Conservation (phyloP, 108 stramenopile species). For the Cyclotella atomus region DNA sequence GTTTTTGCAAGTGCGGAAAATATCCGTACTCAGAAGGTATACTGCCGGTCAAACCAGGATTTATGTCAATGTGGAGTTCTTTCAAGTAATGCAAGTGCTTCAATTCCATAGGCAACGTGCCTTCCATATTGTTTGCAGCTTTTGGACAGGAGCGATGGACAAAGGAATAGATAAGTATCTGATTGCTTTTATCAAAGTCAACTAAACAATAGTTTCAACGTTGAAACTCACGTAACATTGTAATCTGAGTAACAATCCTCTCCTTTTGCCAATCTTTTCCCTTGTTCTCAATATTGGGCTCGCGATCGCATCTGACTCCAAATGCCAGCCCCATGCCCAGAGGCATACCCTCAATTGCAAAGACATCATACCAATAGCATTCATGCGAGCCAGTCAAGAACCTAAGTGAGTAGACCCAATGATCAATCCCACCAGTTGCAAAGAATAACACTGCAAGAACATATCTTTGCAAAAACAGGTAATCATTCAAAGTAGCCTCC, state of each 20-base stretch:
- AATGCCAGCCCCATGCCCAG: not conserved
- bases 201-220: no score
- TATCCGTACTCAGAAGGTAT: constrained; percentile 43
- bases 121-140: constrained; percentile 21
- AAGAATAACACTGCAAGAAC: constrained; percentile 40
- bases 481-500: constrained; percentile 17
- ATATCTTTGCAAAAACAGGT: constrained; percentile 45
- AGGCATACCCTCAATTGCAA: constrained; percentile 2
- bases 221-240: constrained; percentile 25
- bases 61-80: constrained; percentile 13
- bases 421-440: constrained; percentile 21
- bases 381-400: constrained; percentile 42
- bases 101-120: constrained; percentile 32
- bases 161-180: no score
- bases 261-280: constrained; percentile 3
- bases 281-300: constrained; percentile 11
- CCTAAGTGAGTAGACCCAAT: constrained; percentile 7
- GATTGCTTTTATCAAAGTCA: no score
- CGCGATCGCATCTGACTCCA: constrained; percentile 22
- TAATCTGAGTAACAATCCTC: constrained; percentile 19
- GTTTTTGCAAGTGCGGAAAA: constrained; percentile 11
- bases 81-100: constrained; percentile 41
- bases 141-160: not conserved
- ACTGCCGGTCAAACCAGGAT: constrained; percentile 11
- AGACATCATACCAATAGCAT: constrained; percentile 26